Evolutionary conservation across 2,329 filamentous ascomycete genomes (phyloP).

Genomic region (Ceratocystis cubensis): DNA sequence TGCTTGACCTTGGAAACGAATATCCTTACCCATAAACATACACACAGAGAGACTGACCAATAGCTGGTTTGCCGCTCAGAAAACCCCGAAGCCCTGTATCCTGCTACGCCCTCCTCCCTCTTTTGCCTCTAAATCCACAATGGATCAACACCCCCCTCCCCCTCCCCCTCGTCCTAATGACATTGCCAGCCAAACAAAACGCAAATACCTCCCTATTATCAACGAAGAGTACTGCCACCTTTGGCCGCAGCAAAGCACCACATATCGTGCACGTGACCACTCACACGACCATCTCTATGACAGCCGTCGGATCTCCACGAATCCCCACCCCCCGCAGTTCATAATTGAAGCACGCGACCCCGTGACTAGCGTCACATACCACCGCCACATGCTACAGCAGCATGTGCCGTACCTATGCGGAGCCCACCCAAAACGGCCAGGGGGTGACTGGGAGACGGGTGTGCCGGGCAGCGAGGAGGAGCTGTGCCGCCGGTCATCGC

Average conservation of each 20-base stretch:
- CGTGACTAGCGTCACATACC: slow-evolving; percentile 47
- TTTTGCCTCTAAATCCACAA: background rate
- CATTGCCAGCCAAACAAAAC: slow-evolving; percentile 15
- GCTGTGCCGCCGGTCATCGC: slow-evolving; percentile 60
- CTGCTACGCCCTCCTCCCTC: background rate
- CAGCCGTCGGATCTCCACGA: slow-evolving; percentile 28
- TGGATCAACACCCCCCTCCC: slow-evolving; percentile 17
- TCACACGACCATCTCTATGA: slow-evolving; percentile 37
- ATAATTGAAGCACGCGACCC: slow-evolving; percentile 45
- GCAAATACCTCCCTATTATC: slow-evolving; percentile 52
- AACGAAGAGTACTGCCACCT: slow-evolving; percentile 41
- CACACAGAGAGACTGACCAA: too few species aligned
- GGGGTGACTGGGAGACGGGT: slow-evolving; percentile 67
- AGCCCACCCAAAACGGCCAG: slow-evolving; percentile 63
- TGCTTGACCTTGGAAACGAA: too few species aligned
- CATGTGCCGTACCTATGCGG: slow-evolving; percentile 56
- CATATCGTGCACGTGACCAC: slow-evolving; percentile 41
- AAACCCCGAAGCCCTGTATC: too few species aligned
- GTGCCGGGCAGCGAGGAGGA: slow-evolving; percentile 46
- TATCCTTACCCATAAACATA: too few species aligned
- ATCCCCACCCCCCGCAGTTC: slow-evolving; percentile 33
- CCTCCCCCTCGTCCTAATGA: slow-evolving; percentile 16
- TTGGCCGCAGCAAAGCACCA: slow-evolving; percentile 47
- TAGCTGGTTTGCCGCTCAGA: too few species aligned
- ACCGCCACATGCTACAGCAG: slow-evolving; percentile 34